Conservation (phyloP, 495 filamentous ascomycete genomes). For the Neurospora hispaniola region DNA sequence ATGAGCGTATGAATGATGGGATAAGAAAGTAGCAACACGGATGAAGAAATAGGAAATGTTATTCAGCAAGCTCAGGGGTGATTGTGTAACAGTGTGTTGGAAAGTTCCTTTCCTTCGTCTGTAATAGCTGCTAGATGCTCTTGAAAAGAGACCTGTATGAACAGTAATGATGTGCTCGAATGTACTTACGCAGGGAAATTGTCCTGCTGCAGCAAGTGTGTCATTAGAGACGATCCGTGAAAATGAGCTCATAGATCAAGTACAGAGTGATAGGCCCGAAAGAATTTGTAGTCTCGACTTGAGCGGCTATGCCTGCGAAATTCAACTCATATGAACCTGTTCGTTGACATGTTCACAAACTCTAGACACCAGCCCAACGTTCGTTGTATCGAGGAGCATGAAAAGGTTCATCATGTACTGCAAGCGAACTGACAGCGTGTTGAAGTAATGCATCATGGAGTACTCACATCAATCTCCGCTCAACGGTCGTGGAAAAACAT, state of each 20-base stretch:
- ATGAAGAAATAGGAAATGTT: background rate
- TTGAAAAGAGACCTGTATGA: too few species aligned
- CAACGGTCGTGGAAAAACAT: background rate
- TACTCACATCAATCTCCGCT: background rate
- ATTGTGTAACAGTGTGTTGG: background rate
- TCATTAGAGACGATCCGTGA: background rate
- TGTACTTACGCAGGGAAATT: too few species aligned
- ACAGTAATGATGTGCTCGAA: too few species aligned
- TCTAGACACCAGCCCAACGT: background rate
- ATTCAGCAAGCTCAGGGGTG: background rate
- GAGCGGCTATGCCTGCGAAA: background rate
- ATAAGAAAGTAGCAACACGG: background rate
- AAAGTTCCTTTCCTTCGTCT: background rate
- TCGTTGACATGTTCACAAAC: background rate
- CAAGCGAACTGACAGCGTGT: background rate
- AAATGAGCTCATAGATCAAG: background rate
- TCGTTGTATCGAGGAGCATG: background rate
- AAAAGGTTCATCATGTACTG: background rate
- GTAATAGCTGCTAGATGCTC: background rate
- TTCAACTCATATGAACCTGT: background rate
- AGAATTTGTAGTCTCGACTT: background rate
- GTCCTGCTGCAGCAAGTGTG: too few species aligned
- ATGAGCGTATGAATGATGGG: background rate
- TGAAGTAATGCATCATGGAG: background rate
- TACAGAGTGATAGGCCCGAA: background rate